phyloP scores from a whole-genome alignment of 257 asterid genomes.

The Perilla frutescens region DNA sequence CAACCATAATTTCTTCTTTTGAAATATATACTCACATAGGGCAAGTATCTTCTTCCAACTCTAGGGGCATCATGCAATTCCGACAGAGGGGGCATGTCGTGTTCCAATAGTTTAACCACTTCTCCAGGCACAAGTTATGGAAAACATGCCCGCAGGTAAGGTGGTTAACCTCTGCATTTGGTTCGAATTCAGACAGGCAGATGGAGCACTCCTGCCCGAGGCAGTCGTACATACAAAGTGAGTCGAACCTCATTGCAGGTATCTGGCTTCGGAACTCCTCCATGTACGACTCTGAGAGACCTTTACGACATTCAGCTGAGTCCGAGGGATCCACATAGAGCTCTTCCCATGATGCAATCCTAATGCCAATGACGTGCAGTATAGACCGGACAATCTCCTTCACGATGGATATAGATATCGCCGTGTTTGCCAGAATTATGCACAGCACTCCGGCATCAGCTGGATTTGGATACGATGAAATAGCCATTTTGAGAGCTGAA shows the following conservation, averaged over 20 bases:
- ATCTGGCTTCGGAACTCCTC: slow-evolving; percentile 68
- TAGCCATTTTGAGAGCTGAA: slow-evolving; percentile 60
- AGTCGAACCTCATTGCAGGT: slow-evolving; percentile 64
- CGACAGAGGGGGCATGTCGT: slow-evolving; percentile 90
- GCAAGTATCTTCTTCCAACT: slow-evolving; percentile 61
- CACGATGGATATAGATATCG: slow-evolving; percentile 72
- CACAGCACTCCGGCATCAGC: slow-evolving; percentile 87
- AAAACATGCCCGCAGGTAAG: slow-evolving; percentile 80
- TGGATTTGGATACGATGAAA: slow-evolving; percentile 74
- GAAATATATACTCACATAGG: slow-evolving; percentile 58
- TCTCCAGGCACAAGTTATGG: slow-evolving; percentile 68
- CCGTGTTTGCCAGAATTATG: slow-evolving; percentile 76
- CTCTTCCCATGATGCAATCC: slow-evolving; percentile 72
- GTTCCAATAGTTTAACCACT: slow-evolving; percentile 79
- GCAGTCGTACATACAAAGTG: slow-evolving; percentile 39
- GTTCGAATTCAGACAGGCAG: slow-evolving; percentile 70
- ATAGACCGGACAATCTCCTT: slow-evolving; percentile 71
- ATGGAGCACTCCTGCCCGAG: slow-evolving; percentile 65
- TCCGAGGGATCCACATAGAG: slow-evolving; percentile 52
- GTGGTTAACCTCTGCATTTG: slow-evolving; percentile 64
- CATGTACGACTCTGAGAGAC: slow-evolving; percentile 65
- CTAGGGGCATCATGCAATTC: slow-evolving; percentile 65
- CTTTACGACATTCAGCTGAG: slow-evolving; percentile 48
- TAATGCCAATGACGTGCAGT: slow-evolving; percentile 72
- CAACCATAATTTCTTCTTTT: slow-evolving; percentile 27